These are phyloP conservation scores for Claviceps sp. DNA, from an alignment of 2,329 filamentous ascomycete genomes.

Conservation along the genomic window DNA sequence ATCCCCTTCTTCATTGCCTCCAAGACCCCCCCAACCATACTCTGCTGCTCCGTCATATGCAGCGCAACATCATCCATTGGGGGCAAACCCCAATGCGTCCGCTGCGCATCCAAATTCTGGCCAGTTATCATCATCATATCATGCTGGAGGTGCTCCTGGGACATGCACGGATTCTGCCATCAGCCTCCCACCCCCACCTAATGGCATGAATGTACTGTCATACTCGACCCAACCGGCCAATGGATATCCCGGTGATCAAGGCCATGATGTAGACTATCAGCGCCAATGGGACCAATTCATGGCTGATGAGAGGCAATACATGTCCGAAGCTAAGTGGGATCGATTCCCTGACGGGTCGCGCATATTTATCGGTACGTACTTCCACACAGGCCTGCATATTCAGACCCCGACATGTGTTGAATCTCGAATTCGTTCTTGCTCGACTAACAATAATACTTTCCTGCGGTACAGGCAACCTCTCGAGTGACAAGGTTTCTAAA, in stretches of 20 bases:
- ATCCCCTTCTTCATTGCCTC: slow-evolving; percentile 30
- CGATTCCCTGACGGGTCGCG: slow-evolving; percentile 64
- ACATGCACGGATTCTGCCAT: slow-evolving; percentile 18
- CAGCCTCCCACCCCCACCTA: slow-evolving; percentile 17
- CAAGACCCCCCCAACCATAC: slow-evolving; percentile 30
- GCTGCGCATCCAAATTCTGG: slow-evolving; percentile 19
- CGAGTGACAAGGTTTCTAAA: slow-evolving; percentile 86
- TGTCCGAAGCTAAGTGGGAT: slow-evolving; percentile 69
- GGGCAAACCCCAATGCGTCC: slow-evolving; percentile 18
- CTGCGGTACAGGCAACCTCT: slow-evolving; percentile 59
- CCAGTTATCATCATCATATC: slow-evolving; percentile 21
- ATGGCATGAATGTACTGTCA: slow-evolving; percentile 16
- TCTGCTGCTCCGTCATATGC: slow-evolving; percentile 23
- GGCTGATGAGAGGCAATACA: slow-evolving; percentile 59
- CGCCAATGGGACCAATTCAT: slow-evolving; percentile 60
- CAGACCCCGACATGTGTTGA: no score
- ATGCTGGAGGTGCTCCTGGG: slow-evolving; percentile 18
- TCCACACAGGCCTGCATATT: slow-evolving; percentile 3
- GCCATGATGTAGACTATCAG: slow-evolving; percentile 37
- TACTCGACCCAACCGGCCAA: slow-evolving; percentile 14
- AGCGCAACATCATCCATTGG: slow-evolving; percentile 22
- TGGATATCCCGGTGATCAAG: slow-evolving; percentile 16
- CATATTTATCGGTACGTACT: slow-evolving; percentile 60
- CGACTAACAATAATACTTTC: slow-evolving; percentile 10
- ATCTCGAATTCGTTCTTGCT: not conserved